Conservation (phyloP, 352 stramenopile genomes). For the Phytophthora chlamydospora region DNA sequence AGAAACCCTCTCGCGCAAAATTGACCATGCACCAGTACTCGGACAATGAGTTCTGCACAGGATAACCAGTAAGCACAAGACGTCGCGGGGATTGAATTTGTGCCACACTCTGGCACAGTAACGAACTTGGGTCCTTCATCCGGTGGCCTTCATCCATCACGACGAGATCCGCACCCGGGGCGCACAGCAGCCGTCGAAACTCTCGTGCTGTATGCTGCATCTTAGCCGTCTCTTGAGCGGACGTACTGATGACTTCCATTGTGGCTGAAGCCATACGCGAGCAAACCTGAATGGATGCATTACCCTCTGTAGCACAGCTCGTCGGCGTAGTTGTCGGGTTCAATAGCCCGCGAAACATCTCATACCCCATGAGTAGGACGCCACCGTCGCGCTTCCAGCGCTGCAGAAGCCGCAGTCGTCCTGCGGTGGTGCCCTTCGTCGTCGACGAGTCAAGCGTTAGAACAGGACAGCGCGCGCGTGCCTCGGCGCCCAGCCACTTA, state of each 20-base stretch:
- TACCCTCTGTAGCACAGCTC: constrained; percentile 35
- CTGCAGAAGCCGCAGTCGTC: constrained; percentile 65
- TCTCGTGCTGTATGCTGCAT: constrained; percentile 61
- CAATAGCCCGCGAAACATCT: constrained; percentile 88
- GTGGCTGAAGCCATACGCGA: constrained; percentile 65
- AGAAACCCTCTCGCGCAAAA: constrained; percentile 77
- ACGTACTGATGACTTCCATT: constrained; percentile 67
- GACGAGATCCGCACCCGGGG: constrained; percentile 76
- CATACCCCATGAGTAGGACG: constrained; percentile 88
- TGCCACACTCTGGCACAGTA: constrained; percentile 82
- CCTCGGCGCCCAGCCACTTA: constrained; percentile 92
- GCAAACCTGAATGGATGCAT: constrained; percentile 66
- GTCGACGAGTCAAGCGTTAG: constrained; percentile 66
- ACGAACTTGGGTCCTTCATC: constrained; percentile 86
- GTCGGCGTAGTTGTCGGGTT: constrained; percentile 59
- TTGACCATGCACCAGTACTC: constrained; percentile 94
- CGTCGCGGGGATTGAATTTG: constrained; percentile 79
- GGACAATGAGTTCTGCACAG: constrained; percentile 95
- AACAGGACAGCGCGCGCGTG: constrained; percentile 59
- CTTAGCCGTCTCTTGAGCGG: constrained; percentile 52
- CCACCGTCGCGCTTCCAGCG: constrained; percentile 79
- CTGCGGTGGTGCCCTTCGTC: constrained; percentile 55
- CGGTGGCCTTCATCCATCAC: constrained; percentile 90
- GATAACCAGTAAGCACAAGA: constrained; percentile 94
- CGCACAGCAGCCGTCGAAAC: constrained; percentile 60